Evolutionary conservation across 768 basidiomycete species (phyloP).

Genomic region (Podaxis pistillaris): DNA sequence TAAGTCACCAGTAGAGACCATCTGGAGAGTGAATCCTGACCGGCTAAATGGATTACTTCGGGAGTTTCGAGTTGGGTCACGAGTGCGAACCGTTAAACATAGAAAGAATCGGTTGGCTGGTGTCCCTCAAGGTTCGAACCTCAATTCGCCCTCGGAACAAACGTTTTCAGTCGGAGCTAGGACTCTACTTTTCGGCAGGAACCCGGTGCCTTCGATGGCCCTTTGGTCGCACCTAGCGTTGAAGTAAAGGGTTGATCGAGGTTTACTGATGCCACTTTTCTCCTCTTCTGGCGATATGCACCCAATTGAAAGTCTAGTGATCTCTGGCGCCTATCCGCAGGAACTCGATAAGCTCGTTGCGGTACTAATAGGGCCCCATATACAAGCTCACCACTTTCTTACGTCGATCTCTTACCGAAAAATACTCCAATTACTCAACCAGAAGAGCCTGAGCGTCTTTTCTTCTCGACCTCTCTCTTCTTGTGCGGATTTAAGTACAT

Average conservation of each 20-base stretch:
- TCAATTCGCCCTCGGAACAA: background rate
- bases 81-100: background rate
- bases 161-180: constrained; percentile 5
- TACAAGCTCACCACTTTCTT: constrained; percentile 6
- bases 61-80: constrained; percentile 10
- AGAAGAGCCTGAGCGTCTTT: too few relatives aligned
- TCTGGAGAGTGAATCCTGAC: background rate
- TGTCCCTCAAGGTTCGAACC: background rate
- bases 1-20: background rate
- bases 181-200: background rate
- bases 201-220: background rate
- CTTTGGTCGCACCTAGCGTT: background rate
- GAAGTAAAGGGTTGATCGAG: constrained; percentile 4
- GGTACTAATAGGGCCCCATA: background rate
- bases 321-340: background rate
- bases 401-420: constrained; percentile 10
- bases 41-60: background rate
- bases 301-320: background rate
- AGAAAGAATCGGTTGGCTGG: background rate
- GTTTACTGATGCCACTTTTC: constrained; percentile 1
- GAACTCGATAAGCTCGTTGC: background rate
- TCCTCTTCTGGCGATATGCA: background rate
- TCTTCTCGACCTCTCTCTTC: background rate
- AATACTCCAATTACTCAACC: constrained; percentile 2
- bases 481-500: background rate